These are phyloP conservation scores for Fusarium sp. DNA, from an alignment of 2,329 filamentous ascomycete species.

Conservation along the genomic window DNA sequence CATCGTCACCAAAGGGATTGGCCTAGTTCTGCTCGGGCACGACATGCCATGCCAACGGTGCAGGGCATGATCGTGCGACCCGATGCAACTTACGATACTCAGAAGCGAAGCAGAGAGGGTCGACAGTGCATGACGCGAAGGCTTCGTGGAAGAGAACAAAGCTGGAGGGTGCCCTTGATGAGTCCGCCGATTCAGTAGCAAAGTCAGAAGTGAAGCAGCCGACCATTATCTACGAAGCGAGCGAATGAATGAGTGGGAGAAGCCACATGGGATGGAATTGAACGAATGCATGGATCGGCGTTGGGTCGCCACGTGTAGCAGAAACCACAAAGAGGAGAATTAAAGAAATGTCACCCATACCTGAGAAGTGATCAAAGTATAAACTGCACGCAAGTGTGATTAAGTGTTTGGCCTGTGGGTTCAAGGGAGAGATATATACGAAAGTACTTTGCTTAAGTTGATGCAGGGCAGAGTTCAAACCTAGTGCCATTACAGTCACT, in stretches of 20 bases:
- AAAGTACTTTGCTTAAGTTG: neutral
- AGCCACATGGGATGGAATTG: slow-evolving; percentile 38
- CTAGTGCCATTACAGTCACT: neutral
- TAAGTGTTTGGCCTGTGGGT: neutral
- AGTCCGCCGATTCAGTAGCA: slow-evolving; percentile 32
- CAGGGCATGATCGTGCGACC: slow-evolving; percentile 40
- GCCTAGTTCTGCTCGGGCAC: slow-evolving; percentile 37
- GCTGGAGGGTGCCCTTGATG: slow-evolving; percentile 34
- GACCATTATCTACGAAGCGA: slow-evolving; percentile 33
- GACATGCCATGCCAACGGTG: slow-evolving; percentile 32
- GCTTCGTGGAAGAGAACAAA: slow-evolving; percentile 26
- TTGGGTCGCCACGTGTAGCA: slow-evolving; percentile 46
- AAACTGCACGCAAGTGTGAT: neutral
- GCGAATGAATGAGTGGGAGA: slow-evolving; percentile 38
- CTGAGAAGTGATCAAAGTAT: slow-evolving; percentile 1
- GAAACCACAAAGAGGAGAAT: slow-evolving; percentile 47
- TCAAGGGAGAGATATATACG: slow-evolving; percentile 10
- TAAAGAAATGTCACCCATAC: slow-evolving; percentile 45
- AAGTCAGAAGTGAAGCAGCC: slow-evolving; percentile 25
- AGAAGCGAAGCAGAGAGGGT: slow-evolving; percentile 38
- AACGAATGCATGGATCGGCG: slow-evolving; percentile 40
- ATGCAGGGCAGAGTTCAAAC: neutral
- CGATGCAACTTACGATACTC: slow-evolving; percentile 43
- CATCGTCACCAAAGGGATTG: slow-evolving; percentile 26
- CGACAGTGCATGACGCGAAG: slow-evolving; percentile 24